Conservation (phyloP, 805 yeast genomes). For the Pichia manshurica region DNA sequence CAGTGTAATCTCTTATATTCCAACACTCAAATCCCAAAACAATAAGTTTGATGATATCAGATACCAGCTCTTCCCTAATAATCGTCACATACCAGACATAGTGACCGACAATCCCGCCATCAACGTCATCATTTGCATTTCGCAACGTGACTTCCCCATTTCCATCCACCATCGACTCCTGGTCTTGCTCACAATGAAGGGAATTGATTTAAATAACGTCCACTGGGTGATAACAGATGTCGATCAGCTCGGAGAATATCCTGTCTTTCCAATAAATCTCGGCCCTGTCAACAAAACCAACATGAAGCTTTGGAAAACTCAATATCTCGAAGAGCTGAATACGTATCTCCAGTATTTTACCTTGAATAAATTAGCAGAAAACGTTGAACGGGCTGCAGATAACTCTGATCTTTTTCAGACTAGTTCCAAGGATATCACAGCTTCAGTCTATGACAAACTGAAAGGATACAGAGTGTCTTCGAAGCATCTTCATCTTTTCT, state of each 20-base stretch:
- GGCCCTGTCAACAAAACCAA: not conserved
- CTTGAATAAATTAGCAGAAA: not conserved
- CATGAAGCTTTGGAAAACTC: not conserved
- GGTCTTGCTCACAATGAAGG: not conserved
- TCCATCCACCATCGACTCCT: constrained; percentile 6
- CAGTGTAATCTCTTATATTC: constrained; percentile 8
- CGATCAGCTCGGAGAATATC: constrained; percentile 7
- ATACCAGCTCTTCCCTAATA: not conserved
- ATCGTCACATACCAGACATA: not conserved
- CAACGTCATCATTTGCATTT: constrained; percentile 7
- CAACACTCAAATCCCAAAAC: not conserved
- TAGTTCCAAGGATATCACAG: not conserved
- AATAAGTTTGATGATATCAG: not conserved
- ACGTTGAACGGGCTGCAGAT: not conserved
- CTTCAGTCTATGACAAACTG: not conserved
- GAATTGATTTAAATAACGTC: constrained; percentile 1
- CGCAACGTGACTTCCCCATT: constrained; percentile 11
- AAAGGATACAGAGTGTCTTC: not conserved
- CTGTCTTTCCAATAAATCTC: not conserved
- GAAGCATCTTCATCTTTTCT: constrained; percentile 7
- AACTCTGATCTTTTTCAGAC: not conserved
- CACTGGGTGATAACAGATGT: constrained; percentile 12
- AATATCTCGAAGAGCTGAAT: not conserved
- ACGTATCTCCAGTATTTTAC: not conserved
- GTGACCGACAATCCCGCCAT: not conserved